Base-by-base conservation (phyloP, 73 alveolate genomes). In the Paramecium sexaurelia region DNA sequence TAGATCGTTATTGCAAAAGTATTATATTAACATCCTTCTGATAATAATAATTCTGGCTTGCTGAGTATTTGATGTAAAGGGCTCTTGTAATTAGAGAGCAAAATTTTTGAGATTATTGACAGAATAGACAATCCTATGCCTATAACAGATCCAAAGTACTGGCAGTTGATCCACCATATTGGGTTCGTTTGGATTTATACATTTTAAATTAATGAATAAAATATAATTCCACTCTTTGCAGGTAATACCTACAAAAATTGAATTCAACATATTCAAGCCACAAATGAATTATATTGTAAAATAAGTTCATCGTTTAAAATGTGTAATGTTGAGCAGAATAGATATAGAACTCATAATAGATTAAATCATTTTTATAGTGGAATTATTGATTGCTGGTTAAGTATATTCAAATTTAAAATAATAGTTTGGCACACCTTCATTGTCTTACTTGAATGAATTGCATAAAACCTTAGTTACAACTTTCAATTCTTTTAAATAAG, bases 11-110 rank as follows among this genome's bases (percentile, higher is more conserved):
- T 33, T 69, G 36, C 33, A 45, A 55, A 22, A 88, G 73, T 22
- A 88, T 88, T 17, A 68, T 41, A 88, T 88, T 88, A 17, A 88
- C 71, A 41, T 88, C 91, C 40, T 88, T 88, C 8, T 75, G 55
- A 68, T 68, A 88, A 37, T 69, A 88, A 87, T 88, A 88, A 43
- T 88, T 88, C 51, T 88, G 75, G 51, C 88, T 56, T 7, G 94
- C 94, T 45, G 91, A 43, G 83, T 88, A 88, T 88, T 88, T 88
- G 35, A 82, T 47, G 51, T 88, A 88, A 5, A 88, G 84, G 8
- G 94, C 93, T 15, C 87, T 86, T 17, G 85, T 61, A 27, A 86
- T 61, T 3, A 61, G 47, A 29, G 45, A 11, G 26, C 83, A 29
- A 69, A 69, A 88, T 22, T 66, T 32, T 6, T 47, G 45, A 24